Percentiles rank a stretch among this genome's conserved stretches.
Conservation (phyloP, 768 basidiomycete genomes). For the Auriscalpium orientale region DNA sequence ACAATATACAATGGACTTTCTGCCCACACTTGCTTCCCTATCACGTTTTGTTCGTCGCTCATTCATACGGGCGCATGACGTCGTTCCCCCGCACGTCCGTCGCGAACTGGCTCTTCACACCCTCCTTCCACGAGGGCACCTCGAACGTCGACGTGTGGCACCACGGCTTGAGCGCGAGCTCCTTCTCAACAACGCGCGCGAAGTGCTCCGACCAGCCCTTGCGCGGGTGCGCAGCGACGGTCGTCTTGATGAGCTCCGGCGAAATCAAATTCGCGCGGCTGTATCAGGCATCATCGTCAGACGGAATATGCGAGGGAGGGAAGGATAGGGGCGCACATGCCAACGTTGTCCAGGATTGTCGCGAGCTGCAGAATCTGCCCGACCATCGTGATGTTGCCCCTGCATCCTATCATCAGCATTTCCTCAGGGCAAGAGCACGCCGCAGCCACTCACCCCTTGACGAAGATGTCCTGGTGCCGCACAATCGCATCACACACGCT, state of each 20-base stretch:
- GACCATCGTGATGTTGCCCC: slow-evolving; percentile 43
- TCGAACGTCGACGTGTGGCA: slow-evolving; percentile 44
- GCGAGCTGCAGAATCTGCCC: slow-evolving; percentile 44
- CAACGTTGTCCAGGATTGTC: slow-evolving; percentile 41
- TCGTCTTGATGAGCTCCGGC: slow-evolving; percentile 32
- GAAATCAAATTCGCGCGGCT: slow-evolving; percentile 39
- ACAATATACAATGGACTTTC: too few species aligned
- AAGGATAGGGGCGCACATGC: slow-evolving; percentile 26
- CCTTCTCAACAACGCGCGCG: slow-evolving; percentile 34
- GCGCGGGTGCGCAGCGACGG: slow-evolving; percentile 34
- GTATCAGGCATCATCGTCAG: not conserved
- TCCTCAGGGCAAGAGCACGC: not conserved
- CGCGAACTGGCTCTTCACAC: slow-evolving; percentile 39
- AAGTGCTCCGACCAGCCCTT: slow-evolving; percentile 40
- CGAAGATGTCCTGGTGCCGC: slow-evolving; percentile 39
- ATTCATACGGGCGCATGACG: slow-evolving; percentile 35
- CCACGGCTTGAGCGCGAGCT: slow-evolving; percentile 41
- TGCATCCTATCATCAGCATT: slow-evolving; percentile 14
- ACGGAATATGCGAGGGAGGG: not conserved
- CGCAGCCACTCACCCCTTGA: slow-evolving; percentile 30
- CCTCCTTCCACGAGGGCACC: slow-evolving; percentile 34
- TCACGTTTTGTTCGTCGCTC: not conserved
- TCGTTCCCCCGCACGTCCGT: slow-evolving; percentile 37
- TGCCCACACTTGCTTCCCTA: too few species aligned
- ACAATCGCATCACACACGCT: slow-evolving; percentile 44